Evolutionary conservation across 169 alveolate genomes (phyloP).

Genomic region (Blepharisma undulans): DNA sequence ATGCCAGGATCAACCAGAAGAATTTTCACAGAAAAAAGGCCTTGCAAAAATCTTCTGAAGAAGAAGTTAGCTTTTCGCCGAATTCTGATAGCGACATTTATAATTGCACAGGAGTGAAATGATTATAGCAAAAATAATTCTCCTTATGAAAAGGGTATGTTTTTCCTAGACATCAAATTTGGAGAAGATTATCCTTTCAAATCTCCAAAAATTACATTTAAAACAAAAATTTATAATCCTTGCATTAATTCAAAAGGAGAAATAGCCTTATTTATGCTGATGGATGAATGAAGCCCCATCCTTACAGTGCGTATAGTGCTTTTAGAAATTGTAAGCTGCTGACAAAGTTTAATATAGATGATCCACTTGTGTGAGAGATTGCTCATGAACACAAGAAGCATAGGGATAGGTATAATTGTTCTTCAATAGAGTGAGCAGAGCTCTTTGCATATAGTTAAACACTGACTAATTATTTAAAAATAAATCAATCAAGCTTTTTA

Average conservation of each 20-base stretch:
- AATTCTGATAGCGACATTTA: not conserved
- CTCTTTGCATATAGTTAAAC: slow-evolving; percentile 89
- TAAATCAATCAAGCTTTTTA: no score
- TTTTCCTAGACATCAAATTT: slow-evolving; percentile 32
- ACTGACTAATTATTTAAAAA: no score
- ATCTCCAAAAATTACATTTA: slow-evolving; percentile 43
- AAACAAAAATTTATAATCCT: slow-evolving; percentile 47
- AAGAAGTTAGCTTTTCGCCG: not conserved
- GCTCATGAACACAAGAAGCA: slow-evolving; percentile 96
- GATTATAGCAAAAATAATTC: slow-evolving; percentile 14
- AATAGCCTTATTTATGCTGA: slow-evolving; percentile 96
- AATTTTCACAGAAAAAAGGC: no score
- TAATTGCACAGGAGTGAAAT: not conserved
- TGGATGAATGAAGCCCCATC: slow-evolving; percentile 99
- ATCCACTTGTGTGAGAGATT: slow-evolving; percentile 98
- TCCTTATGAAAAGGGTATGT: slow-evolving; percentile 50
- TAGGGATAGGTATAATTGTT: slow-evolving; percentile 92
- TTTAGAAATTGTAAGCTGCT: no score
- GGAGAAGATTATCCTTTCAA: slow-evolving; percentile 55
- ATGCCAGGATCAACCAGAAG: no score
- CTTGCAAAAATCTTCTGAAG: no score
- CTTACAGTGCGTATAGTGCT: no score
- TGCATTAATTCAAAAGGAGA: slow-evolving; percentile 89
- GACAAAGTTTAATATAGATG: slow-evolving; percentile 91
- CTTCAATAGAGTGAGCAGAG: slow-evolving; percentile 98